Conservation (phyloP, 2,329 filamentous ascomycete genomes). For the Colletotrichum lindemuthianum region DNA sequence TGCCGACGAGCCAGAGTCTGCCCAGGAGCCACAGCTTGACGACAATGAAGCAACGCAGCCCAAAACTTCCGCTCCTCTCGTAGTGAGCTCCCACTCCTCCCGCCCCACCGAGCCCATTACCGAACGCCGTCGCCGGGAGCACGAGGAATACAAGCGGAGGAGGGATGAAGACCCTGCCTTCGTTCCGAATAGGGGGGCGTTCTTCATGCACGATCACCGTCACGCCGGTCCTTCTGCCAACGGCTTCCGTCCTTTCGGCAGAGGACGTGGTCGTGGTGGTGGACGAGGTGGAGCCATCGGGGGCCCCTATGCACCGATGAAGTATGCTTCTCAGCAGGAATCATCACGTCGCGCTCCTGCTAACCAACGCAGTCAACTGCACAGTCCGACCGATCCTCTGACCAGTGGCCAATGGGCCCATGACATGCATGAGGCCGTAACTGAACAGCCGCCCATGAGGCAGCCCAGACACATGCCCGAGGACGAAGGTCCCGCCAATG, state of each 20-base stretch:
- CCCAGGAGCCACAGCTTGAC: conserved; percentile 59
- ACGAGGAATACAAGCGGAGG: conserved; percentile 90
- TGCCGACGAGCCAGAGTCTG: conserved; percentile 51
- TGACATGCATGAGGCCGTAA: conserved; percentile 86
- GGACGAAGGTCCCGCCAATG: conserved; percentile 63
- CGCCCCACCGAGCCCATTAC: conserved; percentile 66
- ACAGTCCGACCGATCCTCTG: conserved; percentile 66
- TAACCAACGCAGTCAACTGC: conserved; percentile 49
- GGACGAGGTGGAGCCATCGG: conserved; percentile 65
- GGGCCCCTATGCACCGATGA: conserved; percentile 68
- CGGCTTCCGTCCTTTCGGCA: conserved; percentile 77
- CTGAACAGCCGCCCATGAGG: conserved; percentile 53
- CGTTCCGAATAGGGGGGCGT: conserved; percentile 91
- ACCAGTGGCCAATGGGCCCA: conserved; percentile 87
- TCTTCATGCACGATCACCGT: conserved; percentile 97
- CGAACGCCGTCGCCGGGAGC: conserved; percentile 82
- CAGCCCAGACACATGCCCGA: conserved; percentile 55
- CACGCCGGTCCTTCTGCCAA: conserved; percentile 81
- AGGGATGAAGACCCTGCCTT: conserved; percentile 91
- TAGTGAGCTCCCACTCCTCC: conserved; percentile 65
- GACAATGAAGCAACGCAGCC: conserved; percentile 51
- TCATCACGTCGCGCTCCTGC: conserved; percentile 21
- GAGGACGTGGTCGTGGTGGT: conserved; percentile 71
- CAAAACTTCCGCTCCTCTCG: conserved; percentile 59
- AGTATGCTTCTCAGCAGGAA: conserved; percentile 60